Percentiles rank a stretch among this genome's conserved stretches.
Conservation (phyloP, 495 filamentous ascomycete species). For the Xylaria bambusicola region DNA sequence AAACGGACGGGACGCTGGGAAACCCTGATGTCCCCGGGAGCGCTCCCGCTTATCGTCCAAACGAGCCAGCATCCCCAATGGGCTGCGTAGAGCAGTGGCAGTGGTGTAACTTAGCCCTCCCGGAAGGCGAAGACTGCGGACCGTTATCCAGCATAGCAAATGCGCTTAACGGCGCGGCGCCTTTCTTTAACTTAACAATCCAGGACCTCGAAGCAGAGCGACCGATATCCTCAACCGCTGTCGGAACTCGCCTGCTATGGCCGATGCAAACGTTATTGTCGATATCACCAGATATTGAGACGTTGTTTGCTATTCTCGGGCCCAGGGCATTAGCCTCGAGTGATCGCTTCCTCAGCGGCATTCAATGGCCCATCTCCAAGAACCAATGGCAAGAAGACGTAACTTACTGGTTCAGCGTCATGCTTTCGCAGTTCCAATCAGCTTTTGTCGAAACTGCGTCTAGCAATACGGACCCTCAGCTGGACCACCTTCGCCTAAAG, state of each 20-base stretch:
- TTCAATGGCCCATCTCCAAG: slow-evolving; percentile 4
- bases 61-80: neutral
- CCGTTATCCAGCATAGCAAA: neutral
- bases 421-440: slow-evolving; percentile 6
- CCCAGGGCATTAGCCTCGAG: neutral
- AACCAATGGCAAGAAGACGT: slow-evolving; percentile 24
- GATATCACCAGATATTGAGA: no score
- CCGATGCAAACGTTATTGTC: neutral
- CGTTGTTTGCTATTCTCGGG: neutral
- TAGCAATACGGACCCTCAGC: neutral
- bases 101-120: neutral
- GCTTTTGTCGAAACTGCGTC: slow-evolving; percentile 4
- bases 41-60: neutral
- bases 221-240: neutral
- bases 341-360: neutral
- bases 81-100: neutral
- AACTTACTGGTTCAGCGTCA: slow-evolving; percentile 4
- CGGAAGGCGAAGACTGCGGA: neutral
- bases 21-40: neutral
- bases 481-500: neutral
- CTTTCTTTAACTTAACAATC: neutral
- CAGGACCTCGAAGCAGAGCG: neutral
- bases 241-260: neutral
- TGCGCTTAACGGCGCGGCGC: neutral
- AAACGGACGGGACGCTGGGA: neutral